Evolutionary conservation across 306 rosid species (phyloP), one percentile per base, ranked within the genome.

Genomic region (Sophora flavescens): DNA sequence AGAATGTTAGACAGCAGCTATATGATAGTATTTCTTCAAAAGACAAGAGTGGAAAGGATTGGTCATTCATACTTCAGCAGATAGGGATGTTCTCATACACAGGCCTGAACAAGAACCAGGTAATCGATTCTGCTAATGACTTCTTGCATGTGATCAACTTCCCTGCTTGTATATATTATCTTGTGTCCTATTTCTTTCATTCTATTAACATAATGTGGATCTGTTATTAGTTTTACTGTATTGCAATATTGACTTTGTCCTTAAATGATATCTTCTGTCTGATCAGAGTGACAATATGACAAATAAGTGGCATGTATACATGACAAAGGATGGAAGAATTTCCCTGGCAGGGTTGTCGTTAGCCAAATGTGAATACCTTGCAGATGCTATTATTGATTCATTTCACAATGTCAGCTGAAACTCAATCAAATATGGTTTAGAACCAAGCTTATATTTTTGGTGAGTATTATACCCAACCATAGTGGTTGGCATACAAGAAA

Each of bases 81-180:
- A 95, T 92, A 26, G 99, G 99, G 88, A 95, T 95, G 99, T 95
- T 92, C 84, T 95, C 99, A 22, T 95, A 63, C 88, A 95, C 99
- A 2, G 97, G 99, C 83, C 81, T 95, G 86, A 87, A 78, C 88
- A 89, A 79, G 72, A 57, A 68, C 80, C 99, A 95, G 97, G 99
- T 95, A 84, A 45, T 28, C 70, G 35, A 64, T 73, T 53, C 54
- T 35, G 41, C 14, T 42, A 41, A 22, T 47, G 39, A 58, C 65
- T 22, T 59, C 63, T 59, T 51, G 62, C 58, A 70, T 54, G 65
- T 71, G 47, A 62, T 68, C 1, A 77, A 54, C 66, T 72, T 71
- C 11, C 22, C 22, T 22, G 0, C 47, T 57, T 52, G 9, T 62
- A 61, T 36, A 13, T 53, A 38, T 51, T 33, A 62, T 63, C 77